A percentile compares a stretch with the other conserved stretches of the same genome.
These are phyloP conservation scores for Anisodus tanguticus DNA, from an alignment of 257 asterid genomes.

Conservation along the genomic window DNA sequence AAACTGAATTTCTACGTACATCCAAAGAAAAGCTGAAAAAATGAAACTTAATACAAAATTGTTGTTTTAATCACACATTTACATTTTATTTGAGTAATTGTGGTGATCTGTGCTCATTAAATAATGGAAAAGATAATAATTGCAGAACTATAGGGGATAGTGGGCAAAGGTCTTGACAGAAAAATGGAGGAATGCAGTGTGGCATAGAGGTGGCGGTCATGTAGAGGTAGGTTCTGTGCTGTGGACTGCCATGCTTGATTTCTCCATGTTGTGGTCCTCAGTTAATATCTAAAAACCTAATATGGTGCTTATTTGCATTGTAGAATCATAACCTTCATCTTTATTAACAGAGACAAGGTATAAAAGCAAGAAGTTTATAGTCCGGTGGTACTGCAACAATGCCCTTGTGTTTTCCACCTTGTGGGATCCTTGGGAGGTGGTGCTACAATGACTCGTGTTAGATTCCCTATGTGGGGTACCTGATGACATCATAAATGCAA, in stretches of 20 bases:
- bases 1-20: neutral
- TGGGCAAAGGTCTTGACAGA: conserved; percentile 4
- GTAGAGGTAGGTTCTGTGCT: neutral
- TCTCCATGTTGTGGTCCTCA: conserved; percentile 16
- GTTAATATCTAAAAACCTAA: neutral
- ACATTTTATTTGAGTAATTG: conserved; percentile 7
- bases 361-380: neutral
- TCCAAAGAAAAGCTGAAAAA: conserved; percentile 2
- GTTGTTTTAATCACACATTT: conserved; percentile 14
- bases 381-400: conserved; percentile 17
- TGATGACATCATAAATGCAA: neutral
- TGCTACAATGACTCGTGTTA: neutral
- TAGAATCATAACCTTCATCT: conserved; percentile 20
- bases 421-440: conserved; percentile 2
- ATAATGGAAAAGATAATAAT: neutral
- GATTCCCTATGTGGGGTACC: neutral
- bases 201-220: conserved; percentile 18
- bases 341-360: neutral
- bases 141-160: neutral
- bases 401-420: neutral
- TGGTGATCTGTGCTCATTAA: neutral
- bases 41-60: neutral
- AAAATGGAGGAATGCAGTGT: conserved; percentile 5
- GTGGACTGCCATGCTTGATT: conserved; percentile 2
- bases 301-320: neutral